Base-by-base conservation (phyloP, 495 filamentous ascomycete genomes). In the Bacidia gigantensis region DNA sequence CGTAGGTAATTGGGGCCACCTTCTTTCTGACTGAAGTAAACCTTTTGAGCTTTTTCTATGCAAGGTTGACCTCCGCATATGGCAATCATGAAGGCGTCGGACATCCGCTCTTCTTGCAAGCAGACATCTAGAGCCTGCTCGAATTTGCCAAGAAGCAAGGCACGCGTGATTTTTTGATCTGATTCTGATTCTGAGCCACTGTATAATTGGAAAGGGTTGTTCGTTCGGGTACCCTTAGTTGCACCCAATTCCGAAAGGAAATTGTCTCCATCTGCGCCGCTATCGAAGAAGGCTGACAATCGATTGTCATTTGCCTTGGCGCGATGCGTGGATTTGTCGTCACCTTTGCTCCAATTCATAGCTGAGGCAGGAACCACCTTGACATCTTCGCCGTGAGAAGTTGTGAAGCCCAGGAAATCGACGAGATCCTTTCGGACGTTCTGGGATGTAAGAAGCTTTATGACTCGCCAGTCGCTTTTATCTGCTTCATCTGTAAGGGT, bases 1-100 rank as follows among this genome's bases (percentile, higher is more conserved):
- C 92, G 81, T 43, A 97, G 70, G 64, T 99, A 99, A 65, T 90
- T 99, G 11, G 92, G 89, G 21, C 80, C 83, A 53, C 80, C 78
- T 5, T 77, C 70, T 62, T 87, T 88, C 59, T 87, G 81, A 21
- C 83, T 83, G 56, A 99, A 83, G 65, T 97, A 99, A 35, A 87
- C 78, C 45, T 83, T 80, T 63, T 96, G 93, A 2, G 92, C 89
- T 69, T 93, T 95, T 51, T 93, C 89, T 26, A 97, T 84, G 56
- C 93, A 85, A 51, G 86, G 84, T 63, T 92, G 87, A 39, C 93
- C 90, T 50, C 92, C 90, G 61, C 89, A 96, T 60, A 96, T 95
- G 29, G 92, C 92, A 61, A 99, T 87, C 73, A 97, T 93, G 66
- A 99, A 95, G 38, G 92, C 92, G 69, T 99, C 92, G 0, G 92